Percentiles rank a stretch among this genome's conserved stretches.
Evolutionary conservation across 225 moss, liverwort and hornwort species (phyloP).

Genomic region (Marchantia paleacea): DNA sequence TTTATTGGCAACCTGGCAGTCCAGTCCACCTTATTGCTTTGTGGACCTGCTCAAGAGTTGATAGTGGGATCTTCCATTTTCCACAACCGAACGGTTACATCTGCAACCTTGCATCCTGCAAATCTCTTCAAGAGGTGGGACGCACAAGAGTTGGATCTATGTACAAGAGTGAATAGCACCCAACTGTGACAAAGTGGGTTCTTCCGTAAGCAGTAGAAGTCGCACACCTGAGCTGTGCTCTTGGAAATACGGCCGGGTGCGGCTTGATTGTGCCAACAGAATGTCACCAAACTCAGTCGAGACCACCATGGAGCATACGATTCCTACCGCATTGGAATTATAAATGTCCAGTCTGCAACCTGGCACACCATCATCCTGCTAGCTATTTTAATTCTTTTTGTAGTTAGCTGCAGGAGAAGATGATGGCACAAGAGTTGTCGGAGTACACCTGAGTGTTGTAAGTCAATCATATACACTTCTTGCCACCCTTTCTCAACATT

Average conservation of each 20-base stretch:
- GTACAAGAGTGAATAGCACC: not conserved
- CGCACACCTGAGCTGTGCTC: slow-evolving; percentile 17
- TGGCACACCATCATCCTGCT: too few relatives aligned
- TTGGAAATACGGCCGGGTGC: slow-evolving; percentile 20
- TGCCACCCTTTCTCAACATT: too few relatives aligned
- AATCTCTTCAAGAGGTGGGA: not conserved
- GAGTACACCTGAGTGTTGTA: too few relatives aligned
- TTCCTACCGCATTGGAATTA: too few relatives aligned
- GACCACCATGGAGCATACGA: too few relatives aligned
- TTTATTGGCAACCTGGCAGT: slow-evolving; percentile 4
- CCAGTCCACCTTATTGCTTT: not conserved
- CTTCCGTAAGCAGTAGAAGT: not conserved
- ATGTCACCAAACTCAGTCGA: too few relatives aligned
- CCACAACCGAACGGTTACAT: not conserved
- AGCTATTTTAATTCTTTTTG: too few relatives aligned
- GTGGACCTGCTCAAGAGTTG: slow-evolving; percentile 12
- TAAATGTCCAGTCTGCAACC: too few relatives aligned
- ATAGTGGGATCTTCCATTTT: not conserved
- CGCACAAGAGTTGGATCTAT: slow-evolving; percentile 13
- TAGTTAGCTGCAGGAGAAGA: too few relatives aligned
- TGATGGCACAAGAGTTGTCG: too few relatives aligned
- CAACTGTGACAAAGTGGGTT: not conserved
- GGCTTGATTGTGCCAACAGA: not conserved
- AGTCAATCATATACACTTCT: too few relatives aligned
- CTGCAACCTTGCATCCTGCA: slow-evolving; percentile 13